Conservation (phyloP, 2,329 filamentous ascomycete genomes). For the Cordyceps fumosorosea region DNA sequence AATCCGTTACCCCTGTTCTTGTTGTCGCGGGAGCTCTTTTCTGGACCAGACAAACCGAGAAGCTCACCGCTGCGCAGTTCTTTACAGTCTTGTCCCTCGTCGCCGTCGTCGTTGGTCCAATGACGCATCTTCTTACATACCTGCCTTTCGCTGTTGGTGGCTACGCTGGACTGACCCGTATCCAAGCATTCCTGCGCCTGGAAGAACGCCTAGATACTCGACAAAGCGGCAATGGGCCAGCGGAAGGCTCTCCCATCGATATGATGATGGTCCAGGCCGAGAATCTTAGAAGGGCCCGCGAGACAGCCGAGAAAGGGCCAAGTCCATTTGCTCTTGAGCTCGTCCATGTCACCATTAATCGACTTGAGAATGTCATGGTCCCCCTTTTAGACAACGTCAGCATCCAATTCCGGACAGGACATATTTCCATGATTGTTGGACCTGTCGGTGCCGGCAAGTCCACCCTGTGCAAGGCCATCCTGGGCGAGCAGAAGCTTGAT, state of each 20-base stretch:
- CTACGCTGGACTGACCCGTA: conserved; percentile 8
- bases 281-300: not conserved
- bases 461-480: conserved; percentile 16
- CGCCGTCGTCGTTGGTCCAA: conserved; percentile 3
- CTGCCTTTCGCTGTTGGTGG: conserved; percentile 5
- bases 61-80: conserved; percentile 3
- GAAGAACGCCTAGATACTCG: conserved; percentile 6
- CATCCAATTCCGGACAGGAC: conserved; percentile 17
- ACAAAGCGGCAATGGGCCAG: not conserved
- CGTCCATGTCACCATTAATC: conserved; percentile 5
- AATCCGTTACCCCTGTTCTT: conserved; percentile 4
- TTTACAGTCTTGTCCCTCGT: conserved; percentile 6
- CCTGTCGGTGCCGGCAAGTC: conserved; percentile 18
- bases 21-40: conserved; percentile 11
- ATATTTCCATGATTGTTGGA: conserved; percentile 23
- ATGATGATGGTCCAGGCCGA: conserved; percentile 2
- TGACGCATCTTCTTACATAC: conserved; percentile 7
- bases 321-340: conserved; percentile 10
- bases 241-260: conserved; percentile 7
- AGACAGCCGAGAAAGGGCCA: conserved; percentile 6
- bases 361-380: not conserved
- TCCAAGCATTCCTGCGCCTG: conserved; percentile 6
- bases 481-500: conserved; percentile 16
- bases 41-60: conserved; percentile 1
- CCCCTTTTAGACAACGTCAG: conserved; percentile 5